phyloP scores from a whole-genome alignment of 108 stramenopile species.

The Cyclostephanos invisitatus region DNA sequence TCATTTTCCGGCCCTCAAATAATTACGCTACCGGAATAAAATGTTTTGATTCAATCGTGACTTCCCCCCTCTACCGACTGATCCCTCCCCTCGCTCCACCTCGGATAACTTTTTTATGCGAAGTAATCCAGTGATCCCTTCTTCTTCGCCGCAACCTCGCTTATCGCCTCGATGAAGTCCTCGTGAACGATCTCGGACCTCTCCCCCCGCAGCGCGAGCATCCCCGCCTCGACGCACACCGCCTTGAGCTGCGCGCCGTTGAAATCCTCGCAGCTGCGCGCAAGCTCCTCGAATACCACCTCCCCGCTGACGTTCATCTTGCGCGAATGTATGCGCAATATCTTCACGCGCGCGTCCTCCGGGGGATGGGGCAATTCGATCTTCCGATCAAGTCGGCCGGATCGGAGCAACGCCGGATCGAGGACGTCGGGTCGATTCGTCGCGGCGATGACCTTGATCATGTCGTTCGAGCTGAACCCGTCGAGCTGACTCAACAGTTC shows the following conservation, averaged over 20 bases:
- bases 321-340: constrained; percentile 93
- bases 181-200: constrained; percentile 85
- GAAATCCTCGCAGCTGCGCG: constrained; percentile 96
- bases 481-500: constrained; percentile 98
- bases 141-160: constrained; percentile 98
- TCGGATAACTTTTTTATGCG: constrained; percentile 63
- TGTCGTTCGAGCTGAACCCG: constrained; percentile 96
- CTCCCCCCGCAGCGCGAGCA: constrained; percentile 93
- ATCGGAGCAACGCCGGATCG: constrained; percentile 97
- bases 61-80: neutral
- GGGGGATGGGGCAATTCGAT: constrained; percentile 98
- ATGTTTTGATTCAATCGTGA: neutral
- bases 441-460: constrained; percentile 99
- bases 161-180: constrained; percentile 98
- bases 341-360: constrained; percentile 92
- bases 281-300: constrained; percentile 95
- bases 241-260: constrained; percentile 98
- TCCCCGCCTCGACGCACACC: constrained; percentile 98
- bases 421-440: constrained; percentile 98
- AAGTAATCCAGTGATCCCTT: constrained; percentile 97
- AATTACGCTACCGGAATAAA: too few relatives aligned
- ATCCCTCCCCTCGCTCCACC: neutral
- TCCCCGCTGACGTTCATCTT: constrained; percentile 91
- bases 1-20: too few relatives aligned
- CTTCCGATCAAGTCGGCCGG: constrained; percentile 97